These are phyloP conservation scores for Colletotrichum ledebouriae DNA, from an alignment of 2,329 filamentous ascomycete species.

Conservation along the genomic window DNA sequence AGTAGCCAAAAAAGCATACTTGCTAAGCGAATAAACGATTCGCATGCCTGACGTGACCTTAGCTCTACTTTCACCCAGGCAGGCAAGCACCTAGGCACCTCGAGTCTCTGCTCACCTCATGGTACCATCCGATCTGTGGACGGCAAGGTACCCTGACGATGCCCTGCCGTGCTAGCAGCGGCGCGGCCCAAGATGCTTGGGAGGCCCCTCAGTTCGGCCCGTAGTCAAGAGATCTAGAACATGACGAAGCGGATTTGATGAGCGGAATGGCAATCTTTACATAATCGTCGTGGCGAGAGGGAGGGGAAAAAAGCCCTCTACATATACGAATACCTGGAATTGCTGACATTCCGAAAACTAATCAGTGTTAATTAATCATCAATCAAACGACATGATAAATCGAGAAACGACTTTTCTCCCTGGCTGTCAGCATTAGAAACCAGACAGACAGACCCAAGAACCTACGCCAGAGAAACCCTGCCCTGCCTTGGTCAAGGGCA, in stretches of 20 bases:
- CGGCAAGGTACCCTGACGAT: constrained; percentile 9
- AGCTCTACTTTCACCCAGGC: no score
- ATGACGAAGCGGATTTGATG: constrained; percentile 31
- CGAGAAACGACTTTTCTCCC: constrained; percentile 6
- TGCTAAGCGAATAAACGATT: background rate
- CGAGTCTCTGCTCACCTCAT: constrained; percentile 1
- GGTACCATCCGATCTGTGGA: constrained; percentile 18
- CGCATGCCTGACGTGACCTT: no score
- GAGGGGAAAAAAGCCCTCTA: background rate
- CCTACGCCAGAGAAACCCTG: background rate
- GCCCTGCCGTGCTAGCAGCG: constrained; percentile 11
- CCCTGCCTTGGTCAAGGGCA: constrained; percentile 34
- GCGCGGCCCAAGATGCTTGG: constrained; percentile 9
- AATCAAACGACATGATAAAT: constrained; percentile 7
- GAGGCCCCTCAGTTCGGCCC: constrained; percentile 37
- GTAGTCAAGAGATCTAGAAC: constrained; percentile 37
- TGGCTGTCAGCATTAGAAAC: constrained; percentile 6
- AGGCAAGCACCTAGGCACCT: constrained; percentile 13
- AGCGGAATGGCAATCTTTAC: constrained; percentile 23
- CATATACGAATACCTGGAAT: no score
- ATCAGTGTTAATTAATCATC: no score
- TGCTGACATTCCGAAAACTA: no score
- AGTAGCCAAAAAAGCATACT: no score
- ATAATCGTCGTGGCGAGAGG: constrained; percentile 16
- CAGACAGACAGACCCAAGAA: constrained; percentile 3